Percentiles rank a stretch among this genome's conserved stretches.
Evolutionary conservation across 495 filamentous ascomycete genomes (phyloP).

Genomic region (Aspergillus indologenus): DNA sequence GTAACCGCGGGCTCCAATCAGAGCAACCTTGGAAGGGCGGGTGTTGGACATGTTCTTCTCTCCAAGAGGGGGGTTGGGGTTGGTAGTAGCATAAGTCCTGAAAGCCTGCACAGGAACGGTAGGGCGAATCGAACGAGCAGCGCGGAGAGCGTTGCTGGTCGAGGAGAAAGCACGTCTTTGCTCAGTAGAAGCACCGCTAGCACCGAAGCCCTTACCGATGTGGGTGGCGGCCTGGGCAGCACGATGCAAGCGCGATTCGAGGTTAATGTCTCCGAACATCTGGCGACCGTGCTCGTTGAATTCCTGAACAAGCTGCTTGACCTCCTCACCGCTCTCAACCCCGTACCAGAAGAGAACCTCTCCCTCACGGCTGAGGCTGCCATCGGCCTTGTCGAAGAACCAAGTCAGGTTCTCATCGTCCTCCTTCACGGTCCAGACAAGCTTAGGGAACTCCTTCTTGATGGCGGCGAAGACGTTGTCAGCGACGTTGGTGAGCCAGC

Average conservation of each 20-base stretch:
- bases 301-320: slow-evolving; percentile 82
- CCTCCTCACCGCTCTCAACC: slow-evolving; percentile 77
- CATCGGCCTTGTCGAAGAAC: slow-evolving; percentile 98
- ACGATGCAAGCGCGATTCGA: slow-evolving; percentile 77
- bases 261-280: slow-evolving; percentile 89
- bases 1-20: slow-evolving; percentile 95
- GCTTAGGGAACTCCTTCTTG: slow-evolving; percentile 86
- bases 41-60: slow-evolving; percentile 84
- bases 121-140: slow-evolving; percentile 31
- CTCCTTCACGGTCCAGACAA: slow-evolving; percentile 96
- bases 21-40: slow-evolving; percentile 76
- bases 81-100: slow-evolving; percentile 67
- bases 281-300: slow-evolving; percentile 79
- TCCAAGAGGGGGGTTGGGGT: slow-evolving; percentile 97
- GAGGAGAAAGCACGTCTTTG: slow-evolving; percentile 67
- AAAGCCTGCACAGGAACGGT: slow-evolving; percentile 26
- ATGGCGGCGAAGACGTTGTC: slow-evolving; percentile 94
- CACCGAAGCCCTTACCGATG: slow-evolving; percentile 49
- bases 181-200: slow-evolving; percentile 47
- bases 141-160: slow-evolving; percentile 41
- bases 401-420: slow-evolving; percentile 97
- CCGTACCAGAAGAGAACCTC: slow-evolving; percentile 98
- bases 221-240: slow-evolving; percentile 64
- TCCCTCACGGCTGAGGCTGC: slow-evolving; percentile 77
- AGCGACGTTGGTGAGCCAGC: slow-evolving; percentile 94